These are phyloP conservation scores for Dicorynia guianensis DNA, from an alignment of 306 rosid genomes.

Conservation along the genomic window DNA sequence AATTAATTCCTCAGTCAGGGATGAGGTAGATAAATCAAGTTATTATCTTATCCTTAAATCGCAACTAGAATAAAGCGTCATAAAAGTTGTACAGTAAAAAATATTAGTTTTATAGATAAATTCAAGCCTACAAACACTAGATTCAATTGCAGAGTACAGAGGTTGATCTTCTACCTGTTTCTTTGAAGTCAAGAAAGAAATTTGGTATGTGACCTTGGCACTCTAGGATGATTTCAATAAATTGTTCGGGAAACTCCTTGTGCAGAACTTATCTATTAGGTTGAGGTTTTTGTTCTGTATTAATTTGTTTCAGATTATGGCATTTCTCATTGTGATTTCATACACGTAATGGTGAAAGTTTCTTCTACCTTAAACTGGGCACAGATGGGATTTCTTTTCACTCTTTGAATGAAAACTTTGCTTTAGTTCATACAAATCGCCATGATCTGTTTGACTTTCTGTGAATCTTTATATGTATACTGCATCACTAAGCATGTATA, in stretches of 20 bases:
- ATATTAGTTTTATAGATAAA: too few relatives aligned
- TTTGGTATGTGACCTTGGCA: not conserved
- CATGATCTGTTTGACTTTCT: too few relatives aligned
- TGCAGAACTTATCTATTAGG: not conserved
- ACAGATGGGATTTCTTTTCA: too few relatives aligned
- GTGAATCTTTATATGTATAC: too few relatives aligned
- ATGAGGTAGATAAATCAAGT: not conserved
- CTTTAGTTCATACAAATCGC: too few relatives aligned
- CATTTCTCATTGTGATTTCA: too few relatives aligned
- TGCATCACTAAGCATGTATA: too few relatives aligned
- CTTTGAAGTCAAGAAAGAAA: too few relatives aligned
- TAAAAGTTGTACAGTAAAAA: not conserved
- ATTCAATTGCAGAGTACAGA: not conserved
- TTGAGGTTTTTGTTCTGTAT: not conserved
- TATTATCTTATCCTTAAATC: not conserved
- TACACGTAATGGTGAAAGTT: too few relatives aligned
- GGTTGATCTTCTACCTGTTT: not conserved
- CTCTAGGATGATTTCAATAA: not conserved
- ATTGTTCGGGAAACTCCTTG: not conserved
- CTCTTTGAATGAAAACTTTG: too few relatives aligned
- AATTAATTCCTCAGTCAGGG: not conserved
- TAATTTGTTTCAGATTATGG: too few relatives aligned
- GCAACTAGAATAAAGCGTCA: not conserved
- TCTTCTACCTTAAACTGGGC: too few relatives aligned
- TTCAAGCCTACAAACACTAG: not conserved